Evolutionary conservation across 441 rosid genomes (phyloP), one percentile per base, ranked within the genome.

Genomic region (Gossypium davidsonii): DNA sequence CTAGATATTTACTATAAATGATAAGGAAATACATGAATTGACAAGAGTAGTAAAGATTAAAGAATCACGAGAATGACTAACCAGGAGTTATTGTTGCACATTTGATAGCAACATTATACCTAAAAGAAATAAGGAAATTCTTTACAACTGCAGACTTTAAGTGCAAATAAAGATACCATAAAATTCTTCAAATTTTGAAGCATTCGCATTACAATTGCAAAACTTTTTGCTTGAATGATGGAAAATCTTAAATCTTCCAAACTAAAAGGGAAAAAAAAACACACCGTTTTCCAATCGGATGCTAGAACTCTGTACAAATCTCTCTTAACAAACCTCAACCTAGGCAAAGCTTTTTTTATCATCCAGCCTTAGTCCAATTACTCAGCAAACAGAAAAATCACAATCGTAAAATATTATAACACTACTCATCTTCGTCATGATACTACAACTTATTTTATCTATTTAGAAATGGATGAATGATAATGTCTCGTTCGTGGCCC

Each of bases 81-180:
- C 98, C 98, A 28, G 98, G 97, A 73, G 98, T 94, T 70, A 92
- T 89, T 55, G 97, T 94, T 52, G 98, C 98, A 80, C 98, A 94
- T 85, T 94, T 94, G 71, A 94, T 84, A 9, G 97, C 98, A 80
- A 90, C 97, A 44, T 92, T 92, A 61, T 94, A 89, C 91, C 98
- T 94, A 83, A 68, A 82, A 39, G 37, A 55, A 51, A 76, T 55
- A 62, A 11, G 37, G 28, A 23, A 39, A 46, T 21, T 46, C 2
- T 31, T 61, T 4, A 1, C 31, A 15, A 7, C 20, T 14, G 42
- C 46, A 31, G 23, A 11, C 67, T 31, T 15, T 61, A 72, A 8
- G 7, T 62, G 20, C 11, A 15, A 42, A 59, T 18, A 3, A 64
- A 65, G n/a, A 12, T 5, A 31, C 62, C 23, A 25, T 8, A 46